Percentiles rank a stretch among this genome's conserved stretches.
Evolutionary conservation across 1,284 basidiomycete genomes (phyloP).

Genomic region (Malassezia restricta): DNA sequence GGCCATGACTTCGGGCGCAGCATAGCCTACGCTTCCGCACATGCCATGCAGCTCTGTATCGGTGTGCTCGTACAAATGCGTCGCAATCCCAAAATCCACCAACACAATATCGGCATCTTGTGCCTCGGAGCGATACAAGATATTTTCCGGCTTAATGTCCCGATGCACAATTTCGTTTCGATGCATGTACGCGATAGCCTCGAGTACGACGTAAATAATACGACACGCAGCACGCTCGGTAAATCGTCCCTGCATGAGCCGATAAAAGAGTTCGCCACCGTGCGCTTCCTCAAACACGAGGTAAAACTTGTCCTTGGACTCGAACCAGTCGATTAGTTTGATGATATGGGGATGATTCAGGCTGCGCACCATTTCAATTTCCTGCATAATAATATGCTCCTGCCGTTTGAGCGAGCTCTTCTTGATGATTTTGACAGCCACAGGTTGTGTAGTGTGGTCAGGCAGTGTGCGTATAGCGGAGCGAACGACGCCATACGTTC

Average conservation of each 20-base stretch:
- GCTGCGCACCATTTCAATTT: constrained; percentile 43
- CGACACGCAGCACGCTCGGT: constrained; percentile 44
- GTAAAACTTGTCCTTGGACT: constrained; percentile 44
- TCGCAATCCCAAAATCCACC: constrained; percentile 74
- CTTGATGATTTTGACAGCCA: constrained; percentile 43
- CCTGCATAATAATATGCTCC: constrained; percentile 38
- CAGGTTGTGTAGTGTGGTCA: constrained; percentile 15
- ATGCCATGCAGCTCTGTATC: constrained; percentile 68
- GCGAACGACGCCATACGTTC: constrained; percentile 41
- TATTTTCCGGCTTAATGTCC: constrained; percentile 62
- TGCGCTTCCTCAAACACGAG: constrained; percentile 47
- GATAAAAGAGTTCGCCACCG: constrained; percentile 47
- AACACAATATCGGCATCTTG: constrained; percentile 50
- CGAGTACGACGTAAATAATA: constrained; percentile 34
- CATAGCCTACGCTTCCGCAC: constrained; percentile 85
- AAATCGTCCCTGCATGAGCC: constrained; percentile 42
- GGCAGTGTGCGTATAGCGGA: constrained; percentile 20
- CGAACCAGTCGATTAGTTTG: constrained; percentile 47
- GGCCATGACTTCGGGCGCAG: constrained; percentile 71
- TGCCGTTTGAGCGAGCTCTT: constrained; percentile 40
- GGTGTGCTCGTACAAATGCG: constrained; percentile 49
- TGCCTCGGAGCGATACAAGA: constrained; percentile 66
- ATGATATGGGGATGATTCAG: constrained; percentile 51
- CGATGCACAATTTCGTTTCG: constrained; percentile 42
- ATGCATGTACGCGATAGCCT: constrained; percentile 41